Evolutionary conservation across 2,329 filamentous ascomycete genomes (phyloP).

Genomic region (Setomelanomma holmii): DNA sequence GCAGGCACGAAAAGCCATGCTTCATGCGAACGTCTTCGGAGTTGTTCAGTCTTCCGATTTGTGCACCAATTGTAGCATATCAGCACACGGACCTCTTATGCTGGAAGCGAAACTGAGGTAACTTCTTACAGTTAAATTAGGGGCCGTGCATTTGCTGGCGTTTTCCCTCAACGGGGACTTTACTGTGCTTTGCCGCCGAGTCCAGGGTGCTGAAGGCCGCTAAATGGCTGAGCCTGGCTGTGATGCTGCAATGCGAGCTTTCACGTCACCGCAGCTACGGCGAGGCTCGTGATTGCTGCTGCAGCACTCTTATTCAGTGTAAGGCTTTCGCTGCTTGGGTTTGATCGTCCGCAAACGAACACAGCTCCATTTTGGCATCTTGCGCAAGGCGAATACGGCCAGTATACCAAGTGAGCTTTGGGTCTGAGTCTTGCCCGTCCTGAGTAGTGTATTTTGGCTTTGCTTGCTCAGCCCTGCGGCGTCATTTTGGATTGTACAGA

Average conservation of each 20-base stretch:
- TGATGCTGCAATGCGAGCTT: conserved; percentile 36
- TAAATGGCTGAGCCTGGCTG: conserved; percentile 27
- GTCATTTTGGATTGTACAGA: conserved; percentile 16
- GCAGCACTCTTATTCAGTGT: conserved; percentile 13
- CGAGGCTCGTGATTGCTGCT: conserved; percentile 31
- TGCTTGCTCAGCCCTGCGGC: conserved; percentile 29
- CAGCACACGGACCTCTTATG: conserved; percentile 7
- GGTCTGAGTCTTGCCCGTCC: neutral
- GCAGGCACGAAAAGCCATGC: neutral
- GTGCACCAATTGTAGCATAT: conserved; percentile 20
- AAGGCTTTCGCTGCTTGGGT: neutral
- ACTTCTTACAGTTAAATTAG: conserved; percentile 29
- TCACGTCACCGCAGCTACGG: conserved; percentile 38
- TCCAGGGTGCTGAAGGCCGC: conserved; percentile 24
- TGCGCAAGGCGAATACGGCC: neutral
- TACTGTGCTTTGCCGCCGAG: conserved; percentile 35
- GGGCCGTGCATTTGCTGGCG: conserved; percentile 12
- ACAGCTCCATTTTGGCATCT: conserved; percentile 8
- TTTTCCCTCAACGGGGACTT: conserved; percentile 23
- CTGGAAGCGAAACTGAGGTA: conserved; percentile 15
- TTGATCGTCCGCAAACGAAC: neutral
- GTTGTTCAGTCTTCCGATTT: conserved; percentile 6
- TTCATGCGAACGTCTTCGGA: conserved; percentile 15
- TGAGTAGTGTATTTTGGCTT: conserved; percentile 3
- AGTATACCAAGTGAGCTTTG: neutral